Evolutionary conservation across 2,329 filamentous ascomycete genomes (phyloP), one percentile per base, ranked within the genome.

Genomic region (Fusarium stilboides): DNA sequence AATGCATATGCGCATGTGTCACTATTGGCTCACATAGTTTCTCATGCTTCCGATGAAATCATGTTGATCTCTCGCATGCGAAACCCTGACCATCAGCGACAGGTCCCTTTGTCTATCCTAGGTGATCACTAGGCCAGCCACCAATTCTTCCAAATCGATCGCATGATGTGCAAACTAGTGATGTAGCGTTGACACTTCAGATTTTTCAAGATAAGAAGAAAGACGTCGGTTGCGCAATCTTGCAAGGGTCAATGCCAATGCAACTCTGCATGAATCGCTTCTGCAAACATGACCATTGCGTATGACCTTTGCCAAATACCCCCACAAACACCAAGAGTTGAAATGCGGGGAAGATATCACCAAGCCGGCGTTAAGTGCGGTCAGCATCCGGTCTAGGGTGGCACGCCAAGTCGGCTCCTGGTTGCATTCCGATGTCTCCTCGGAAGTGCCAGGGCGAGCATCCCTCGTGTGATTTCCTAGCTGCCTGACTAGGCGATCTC

Each of bases 231-330:
- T 52, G 34, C 45, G 51, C 28, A 19, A 64, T 58, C 31, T 49
- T 19, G 31, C 36, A 43, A 43, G 45, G 28, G 28, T 31, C 28
- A 13, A 26, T 17, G 40, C 14, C 31, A 44, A 28, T 31, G 33
- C 28, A 28, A 57, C 34, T 37, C 19, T 37, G 17, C 56, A 54
- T 54, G 55, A 56, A 58, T 66, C 56, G 56, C 40, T 63, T 45
- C 7, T 20, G 31, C 52, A 50, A 28, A 34, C 53, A 42, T 64
- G 62, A 68, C 49, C 34, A 47, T 43, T 46, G 53, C 66, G 33
- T 50, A 62, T 70, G 62, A 67, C 66, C 63, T 53, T 31, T 31
- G n/a, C 22, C 31, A 31, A 33, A 37, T 19, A 37, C 40, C 60
- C 28, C 49, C 52, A 28, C 44, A 50, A 20, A n/a, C 13, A 39